These are phyloP conservation scores for Chalciporus sphaerocephalus DNA, from an alignment of 768 basidiomycete species.

Conservation along the genomic window DNA sequence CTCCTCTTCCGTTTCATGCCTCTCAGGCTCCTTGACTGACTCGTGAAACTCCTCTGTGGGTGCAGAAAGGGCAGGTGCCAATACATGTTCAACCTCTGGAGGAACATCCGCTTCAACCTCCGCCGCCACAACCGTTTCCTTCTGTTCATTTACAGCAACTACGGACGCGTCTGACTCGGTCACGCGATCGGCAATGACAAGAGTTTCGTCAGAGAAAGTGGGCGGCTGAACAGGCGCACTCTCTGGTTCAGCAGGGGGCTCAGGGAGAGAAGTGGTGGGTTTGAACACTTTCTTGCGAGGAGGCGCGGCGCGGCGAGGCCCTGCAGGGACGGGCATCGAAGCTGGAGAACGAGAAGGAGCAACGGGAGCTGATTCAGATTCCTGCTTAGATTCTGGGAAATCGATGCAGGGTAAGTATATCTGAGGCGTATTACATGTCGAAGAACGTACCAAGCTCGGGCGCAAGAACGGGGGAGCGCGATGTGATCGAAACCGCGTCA, in stretches of 20 bases:
- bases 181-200: constrained; percentile 1
- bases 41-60: constrained; percentile 4
- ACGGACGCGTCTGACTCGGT: constrained; percentile 1
- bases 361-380: constrained; percentile 26
- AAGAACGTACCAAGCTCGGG: constrained; percentile 15
- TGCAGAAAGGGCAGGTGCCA: neutral
- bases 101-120: neutral
- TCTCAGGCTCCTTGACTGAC: constrained; percentile 6
- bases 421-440: neutral
- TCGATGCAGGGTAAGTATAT: constrained; percentile 7
- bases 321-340: constrained; percentile 72
- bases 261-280: constrained; percentile 30
- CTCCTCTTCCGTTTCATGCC: constrained; percentile 15
- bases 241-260: constrained; percentile 23
- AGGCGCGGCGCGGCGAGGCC: constrained; percentile 69
- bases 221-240: neutral
- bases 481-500: constrained; percentile 3
- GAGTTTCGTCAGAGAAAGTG: constrained; percentile 5
- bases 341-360: constrained; percentile 39
- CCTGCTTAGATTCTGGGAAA: constrained; percentile 20
- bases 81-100: neutral
- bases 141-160: constrained; percentile 9
- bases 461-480: no score
- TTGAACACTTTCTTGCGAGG: constrained; percentile 64
- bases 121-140: constrained; percentile 8